phyloP scores from a whole-genome alignment of 192 early-diverging fungal species.

The Podochytrium sp. region DNA sequence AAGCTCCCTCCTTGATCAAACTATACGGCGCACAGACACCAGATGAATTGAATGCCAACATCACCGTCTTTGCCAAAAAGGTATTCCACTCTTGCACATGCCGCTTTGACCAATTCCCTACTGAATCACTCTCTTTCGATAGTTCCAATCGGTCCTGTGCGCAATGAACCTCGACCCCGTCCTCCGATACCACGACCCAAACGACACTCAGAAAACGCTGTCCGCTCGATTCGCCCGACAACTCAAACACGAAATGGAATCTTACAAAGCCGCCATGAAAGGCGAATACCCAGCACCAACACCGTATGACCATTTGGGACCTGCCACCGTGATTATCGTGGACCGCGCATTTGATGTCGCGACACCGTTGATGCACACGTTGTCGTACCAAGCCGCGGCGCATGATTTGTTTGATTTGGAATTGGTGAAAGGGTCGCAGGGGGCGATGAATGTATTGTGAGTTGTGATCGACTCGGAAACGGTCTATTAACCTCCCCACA shows the following conservation, averaged over 20 bases:
- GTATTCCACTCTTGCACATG: slow-evolving; percentile 51
- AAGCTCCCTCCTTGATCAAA: slow-evolving; percentile 61
- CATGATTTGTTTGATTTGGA: slow-evolving; percentile 59
- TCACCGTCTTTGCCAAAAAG: slow-evolving; percentile 38
- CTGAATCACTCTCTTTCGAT: background rate
- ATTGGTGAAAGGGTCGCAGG: background rate
- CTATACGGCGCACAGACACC: slow-evolving; percentile 45
- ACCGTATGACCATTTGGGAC: slow-evolving; percentile 44
- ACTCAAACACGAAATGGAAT: slow-evolving; percentile 82
- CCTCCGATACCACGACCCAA: slow-evolving; percentile 85
- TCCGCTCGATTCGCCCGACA: slow-evolving; percentile 6
- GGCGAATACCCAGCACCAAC: slow-evolving; percentile 61
- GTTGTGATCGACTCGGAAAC: background rate
- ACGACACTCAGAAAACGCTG: slow-evolving; percentile 24
- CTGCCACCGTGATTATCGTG: slow-evolving; percentile 84
- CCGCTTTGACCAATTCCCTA: slow-evolving; percentile 72
- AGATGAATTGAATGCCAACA: background rate
- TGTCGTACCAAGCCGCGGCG: slow-evolving; percentile 97
- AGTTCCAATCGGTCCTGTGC: slow-evolving; percentile 11
- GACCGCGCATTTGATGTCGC: slow-evolving; percentile 90
- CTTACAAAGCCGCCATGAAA: slow-evolving; percentile 66
- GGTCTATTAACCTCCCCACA: background rate
- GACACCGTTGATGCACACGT: slow-evolving; percentile 92
- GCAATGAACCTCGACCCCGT: slow-evolving; percentile 86
- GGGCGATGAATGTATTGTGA: slow-evolving; percentile 5